Conservation (phyloP, 768 basidiomycete species). For the Tremella fuciformis region DNA sequence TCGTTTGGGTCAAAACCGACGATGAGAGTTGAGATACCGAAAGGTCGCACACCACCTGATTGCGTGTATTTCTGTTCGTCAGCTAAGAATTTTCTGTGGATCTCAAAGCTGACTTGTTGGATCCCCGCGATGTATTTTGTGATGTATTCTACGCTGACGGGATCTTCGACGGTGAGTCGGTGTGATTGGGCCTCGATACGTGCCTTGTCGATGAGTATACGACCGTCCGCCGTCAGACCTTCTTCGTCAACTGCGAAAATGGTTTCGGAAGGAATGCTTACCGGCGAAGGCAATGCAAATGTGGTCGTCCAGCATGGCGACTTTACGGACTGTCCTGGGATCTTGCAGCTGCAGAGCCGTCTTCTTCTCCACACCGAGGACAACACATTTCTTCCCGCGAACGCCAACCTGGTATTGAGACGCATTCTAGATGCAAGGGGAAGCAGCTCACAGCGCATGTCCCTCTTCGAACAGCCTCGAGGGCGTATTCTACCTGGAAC, state of each 20-base stretch:
- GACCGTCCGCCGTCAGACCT: constrained; percentile 97
- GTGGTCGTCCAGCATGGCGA: constrained; percentile 98
- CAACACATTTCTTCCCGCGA: constrained; percentile 87
- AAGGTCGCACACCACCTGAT: constrained; percentile 96
- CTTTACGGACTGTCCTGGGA: constrained; percentile 93
- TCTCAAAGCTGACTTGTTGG: constrained; percentile 68
- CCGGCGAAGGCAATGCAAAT: constrained; percentile 96
- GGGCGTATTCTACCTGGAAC: constrained; percentile 90
- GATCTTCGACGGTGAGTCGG: constrained; percentile 94
- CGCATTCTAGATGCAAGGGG: neutral
- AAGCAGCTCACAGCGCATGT: constrained; percentile 80
- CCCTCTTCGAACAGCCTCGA: constrained; percentile 95
- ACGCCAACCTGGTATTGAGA: constrained; percentile 73
- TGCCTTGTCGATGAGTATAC: constrained; percentile 96
- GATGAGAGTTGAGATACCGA: constrained; percentile 94
- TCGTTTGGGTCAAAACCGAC: constrained; percentile 96
- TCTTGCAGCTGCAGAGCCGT: constrained; percentile 95
- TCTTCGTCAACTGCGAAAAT: constrained; percentile 11
- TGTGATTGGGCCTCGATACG: constrained; percentile 97
- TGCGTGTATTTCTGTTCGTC: constrained; percentile 83
- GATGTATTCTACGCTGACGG: constrained; percentile 96
- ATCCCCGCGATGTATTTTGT: constrained; percentile 98
- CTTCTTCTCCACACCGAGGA: constrained; percentile 98
- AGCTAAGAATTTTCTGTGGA: neutral
- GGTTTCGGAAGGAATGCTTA: constrained; percentile 52